Evolutionary conservation across 768 basidiomycete genomes (phyloP), one percentile per base, ranked within the genome.

Genomic region (Tylopilus subfusipes): DNA sequence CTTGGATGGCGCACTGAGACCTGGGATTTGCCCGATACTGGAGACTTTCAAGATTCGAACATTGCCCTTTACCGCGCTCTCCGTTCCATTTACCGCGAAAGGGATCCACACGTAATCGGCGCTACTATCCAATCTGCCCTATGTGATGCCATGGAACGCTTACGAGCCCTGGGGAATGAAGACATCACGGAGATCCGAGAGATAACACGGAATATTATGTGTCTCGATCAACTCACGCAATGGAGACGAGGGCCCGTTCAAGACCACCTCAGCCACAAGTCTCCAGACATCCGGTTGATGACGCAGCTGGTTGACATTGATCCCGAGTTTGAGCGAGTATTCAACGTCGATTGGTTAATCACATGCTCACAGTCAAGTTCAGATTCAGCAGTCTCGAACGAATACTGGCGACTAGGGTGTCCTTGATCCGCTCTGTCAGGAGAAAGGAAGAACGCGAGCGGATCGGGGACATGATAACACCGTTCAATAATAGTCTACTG

Each of bases 1-100:
- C 76, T 98, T 1, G 97, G 90, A 16, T 98, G 97, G 97, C 80
- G 95, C 43, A 96, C 94, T 0, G 91, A 89, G 56, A 87, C 85
- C 2, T 99, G 97, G 97, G 95, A 98, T 70, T 74, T 99, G 24
- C 95, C 95, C 1, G 82, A 89, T 46, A 75, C 76, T 0, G 58
- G 72, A 11, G 69, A 71, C 2, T 70, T 75, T 50, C 72, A 72
- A 22, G 74, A 74, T 25, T 68, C 82, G 10, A 83, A 82, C 22
- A 76, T 80, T 14, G 72, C 85, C 2, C 73, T 98, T 5, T 99
- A 96, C 69, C 76, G 79, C 30, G 85, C 90, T 4, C 75, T 99
- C 31, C 82, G 89, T 39, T 84, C 92, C 0, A 73, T 93, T n/a
- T 83, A 95, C 59, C 82, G 90, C 5, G 91, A 92, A 64, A 80